Base-by-base conservation (phyloP, 31 red algal species). In the Bonnemaisonia californica region DNA sequence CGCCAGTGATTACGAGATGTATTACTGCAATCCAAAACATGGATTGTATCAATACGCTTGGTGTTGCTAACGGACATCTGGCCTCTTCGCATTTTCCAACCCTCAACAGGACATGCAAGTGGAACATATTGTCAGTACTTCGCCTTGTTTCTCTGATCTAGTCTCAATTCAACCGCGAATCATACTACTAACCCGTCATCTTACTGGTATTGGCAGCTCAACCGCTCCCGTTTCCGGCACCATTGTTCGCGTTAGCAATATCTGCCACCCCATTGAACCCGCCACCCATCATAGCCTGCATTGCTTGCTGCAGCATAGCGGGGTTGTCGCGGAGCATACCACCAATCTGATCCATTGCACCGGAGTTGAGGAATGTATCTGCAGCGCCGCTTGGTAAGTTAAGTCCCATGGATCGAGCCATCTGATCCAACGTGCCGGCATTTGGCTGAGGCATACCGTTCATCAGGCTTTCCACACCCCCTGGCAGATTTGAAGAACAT, bases 221-320 rank as follows among this genome's bases (percentile, higher is more conserved):
- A 32, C 63, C 63, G 31, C 63, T 33, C 27, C 16, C 36, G 16
- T 16, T 68, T 21, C 0, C 29, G n/a, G 30, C 16, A 23, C 28
- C 63, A 33, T 5, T 19, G 31, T 36, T 36, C 35, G 30, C 31
- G 19, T n/a, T 33, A 36, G 63, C 63, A 68, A 34, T 36, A 8
- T 16, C 45, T 51, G 9, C 45, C 45, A 51, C 16, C 7, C 74
- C 74, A 61, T 29, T 16, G 16, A 51, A 51, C 16, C 45, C 62
- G 34, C 83, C 73, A 4, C 45, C 16, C 72, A 76, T 77, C 83
- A 87, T 2, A 13, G 67, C 27, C 47, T 82, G 40, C 83, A 87
- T 78, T 31, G 72, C 64, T 62, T 87, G 83, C 45, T 87, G 72
- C 41, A 77, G 39, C 62, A 87, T 87, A 19, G 34, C 73, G 4